A percentile compares a stretch with the other conserved stretches of the same genome.
These are phyloP conservation scores for Aspergillus olivimuriae DNA, from an alignment of 495 filamentous ascomycete species.

Conservation along the genomic window DNA sequence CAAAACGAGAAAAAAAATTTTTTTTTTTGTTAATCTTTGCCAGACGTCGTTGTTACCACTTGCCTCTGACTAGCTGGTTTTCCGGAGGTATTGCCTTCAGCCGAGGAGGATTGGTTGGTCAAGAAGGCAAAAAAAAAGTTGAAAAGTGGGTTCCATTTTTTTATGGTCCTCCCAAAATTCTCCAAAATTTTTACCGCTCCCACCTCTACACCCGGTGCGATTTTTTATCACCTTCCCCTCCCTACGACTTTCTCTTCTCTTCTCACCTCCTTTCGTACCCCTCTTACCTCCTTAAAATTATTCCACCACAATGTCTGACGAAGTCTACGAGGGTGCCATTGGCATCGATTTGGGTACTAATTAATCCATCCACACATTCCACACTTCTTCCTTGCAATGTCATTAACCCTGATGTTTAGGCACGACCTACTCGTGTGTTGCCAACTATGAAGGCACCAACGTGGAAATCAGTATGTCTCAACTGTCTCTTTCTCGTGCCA, in stretches of 20 bases:
- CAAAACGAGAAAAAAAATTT: no score
- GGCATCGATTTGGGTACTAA: slow-evolving; percentile 99
- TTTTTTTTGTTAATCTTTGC: no score
- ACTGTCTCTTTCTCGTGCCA: neutral
- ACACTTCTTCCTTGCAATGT: neutral
- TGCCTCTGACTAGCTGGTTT: no score
- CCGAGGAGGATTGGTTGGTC: slow-evolving; percentile 2
- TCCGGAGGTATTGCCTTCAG: neutral
- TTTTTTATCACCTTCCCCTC: slow-evolving; percentile 16
- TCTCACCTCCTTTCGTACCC: neutral
- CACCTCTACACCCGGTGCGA: slow-evolving; percentile 19
- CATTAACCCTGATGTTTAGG: slow-evolving; percentile 43
- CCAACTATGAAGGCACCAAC: slow-evolving; percentile 97
- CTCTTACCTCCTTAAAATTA: slow-evolving; percentile 5
- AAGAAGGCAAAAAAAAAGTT: slow-evolving; percentile 8
- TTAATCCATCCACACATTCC: no score
- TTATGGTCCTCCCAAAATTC: slow-evolving; percentile 5
- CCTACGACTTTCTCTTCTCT: neutral
- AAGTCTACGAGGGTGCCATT: slow-evolving; percentile 98
- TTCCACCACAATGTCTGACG: slow-evolving; percentile 67
- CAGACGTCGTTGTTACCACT: no score
- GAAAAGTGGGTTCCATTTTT: slow-evolving; percentile 18
- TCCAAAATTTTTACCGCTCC: slow-evolving; percentile 15
- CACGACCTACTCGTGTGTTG: slow-evolving; percentile 99
- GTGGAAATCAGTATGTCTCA: slow-evolving; percentile 85